Evolutionary conservation across 129 eudicot genomes (phyloP).

Genomic region (Centaurea solstitialis): DNA sequence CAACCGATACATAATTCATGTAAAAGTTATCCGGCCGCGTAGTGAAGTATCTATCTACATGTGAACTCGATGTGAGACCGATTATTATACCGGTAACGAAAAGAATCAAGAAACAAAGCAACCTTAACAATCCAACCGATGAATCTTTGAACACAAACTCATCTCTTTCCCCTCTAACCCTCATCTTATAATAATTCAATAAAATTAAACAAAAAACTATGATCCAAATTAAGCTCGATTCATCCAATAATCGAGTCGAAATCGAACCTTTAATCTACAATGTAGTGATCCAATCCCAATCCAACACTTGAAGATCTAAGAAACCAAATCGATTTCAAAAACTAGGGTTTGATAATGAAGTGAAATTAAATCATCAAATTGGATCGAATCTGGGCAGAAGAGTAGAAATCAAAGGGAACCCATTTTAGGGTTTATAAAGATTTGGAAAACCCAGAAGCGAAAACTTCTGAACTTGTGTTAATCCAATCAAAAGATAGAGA

Average conservation of each 20-base stretch:
- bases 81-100: constrained; percentile 70
- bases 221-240: background rate
- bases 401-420: constrained; percentile 1
- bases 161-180: constrained; percentile 62
- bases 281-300: background rate
- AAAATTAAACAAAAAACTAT: background rate
- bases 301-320: background rate
- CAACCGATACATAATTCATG: constrained; percentile 26
- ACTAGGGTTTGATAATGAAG: constrained; percentile 24
- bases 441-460: constrained; percentile 13
- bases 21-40: constrained; percentile 42
- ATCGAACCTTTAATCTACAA: background rate
- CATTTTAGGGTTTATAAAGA: constrained; percentile 26
- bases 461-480: background rate
- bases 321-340: constrained; percentile 2
- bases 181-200: constrained; percentile 32
- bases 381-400: background rate
- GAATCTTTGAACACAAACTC: constrained; percentile 58
- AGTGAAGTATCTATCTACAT: constrained; percentile 60
- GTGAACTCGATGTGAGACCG: constrained; percentile 72
- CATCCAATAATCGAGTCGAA: background rate
- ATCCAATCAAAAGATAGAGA: constrained; percentile 2
- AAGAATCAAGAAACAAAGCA: constrained; percentile 49
- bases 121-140: constrained; percentile 48
- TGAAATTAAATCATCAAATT: background rate